Percentiles rank a stretch among this genome's conserved stretches.
Conservation (phyloP, 345 rosid genomes). For the Gossypium turneri region DNA sequence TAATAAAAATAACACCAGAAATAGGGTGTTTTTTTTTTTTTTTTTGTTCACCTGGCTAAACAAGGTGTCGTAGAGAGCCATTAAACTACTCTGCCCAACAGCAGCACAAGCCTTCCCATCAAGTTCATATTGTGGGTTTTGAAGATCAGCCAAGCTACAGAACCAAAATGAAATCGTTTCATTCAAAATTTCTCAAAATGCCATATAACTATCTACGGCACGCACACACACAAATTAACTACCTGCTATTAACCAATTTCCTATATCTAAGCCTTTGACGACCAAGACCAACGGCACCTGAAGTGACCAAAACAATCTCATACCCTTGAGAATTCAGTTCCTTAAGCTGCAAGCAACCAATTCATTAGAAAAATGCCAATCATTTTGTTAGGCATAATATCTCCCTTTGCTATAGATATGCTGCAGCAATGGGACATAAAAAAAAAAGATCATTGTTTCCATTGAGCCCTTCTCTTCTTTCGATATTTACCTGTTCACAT, state of each 20-base stretch:
- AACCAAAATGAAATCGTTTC: not conserved
- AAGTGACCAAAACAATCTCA: slow-evolving; percentile 49
- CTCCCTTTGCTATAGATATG: not conserved
- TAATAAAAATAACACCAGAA: not conserved
- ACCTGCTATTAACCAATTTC: slow-evolving; percentile 56
- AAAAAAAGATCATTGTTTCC: not conserved
- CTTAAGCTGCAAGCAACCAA: slow-evolving; percentile 37
- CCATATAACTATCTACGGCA: not conserved
- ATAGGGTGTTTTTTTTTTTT: not conserved
- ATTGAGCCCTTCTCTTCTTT: not conserved
- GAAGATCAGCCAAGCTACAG: slow-evolving; percentile 57
- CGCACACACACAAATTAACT: not conserved
- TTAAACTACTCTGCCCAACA: slow-evolving; percentile 54
- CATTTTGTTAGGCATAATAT: not conserved
- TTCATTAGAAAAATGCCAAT: not conserved
- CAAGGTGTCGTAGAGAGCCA: slow-evolving; percentile 57
- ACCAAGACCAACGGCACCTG: slow-evolving; percentile 64
- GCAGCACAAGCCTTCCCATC: slow-evolving; percentile 66
- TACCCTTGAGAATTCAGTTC: slow-evolving; percentile 44
- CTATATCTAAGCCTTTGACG: slow-evolving; percentile 53
- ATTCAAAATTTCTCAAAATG: slow-evolving; percentile 5
- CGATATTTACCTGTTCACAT: slow-evolving; percentile 49
- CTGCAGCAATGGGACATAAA: not conserved
- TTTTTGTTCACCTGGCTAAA: slow-evolving; percentile 40
- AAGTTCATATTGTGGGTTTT: slow-evolving; percentile 45